These are phyloP conservation scores for Lepidium africanum DNA, from an alignment of 345 rosid species.

Conservation along the genomic window DNA sequence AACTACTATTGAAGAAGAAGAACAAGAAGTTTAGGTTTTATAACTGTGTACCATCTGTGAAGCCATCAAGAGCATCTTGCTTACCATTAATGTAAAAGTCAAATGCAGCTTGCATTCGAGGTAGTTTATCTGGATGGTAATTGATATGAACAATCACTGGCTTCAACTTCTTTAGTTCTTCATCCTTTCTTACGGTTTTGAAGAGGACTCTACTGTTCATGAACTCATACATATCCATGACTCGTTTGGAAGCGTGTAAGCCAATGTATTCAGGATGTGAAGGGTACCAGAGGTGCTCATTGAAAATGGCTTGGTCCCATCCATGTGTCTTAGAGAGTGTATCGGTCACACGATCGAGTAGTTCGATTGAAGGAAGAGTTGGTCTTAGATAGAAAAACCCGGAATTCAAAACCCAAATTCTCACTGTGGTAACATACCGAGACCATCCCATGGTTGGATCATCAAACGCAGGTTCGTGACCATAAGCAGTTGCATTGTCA, in stretches of 20 bases:
- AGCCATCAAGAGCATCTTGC: slow-evolving; percentile 66
- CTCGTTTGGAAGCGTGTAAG: slow-evolving; percentile 71
- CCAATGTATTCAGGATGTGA: slow-evolving; percentile 79
- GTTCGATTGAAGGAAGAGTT: slow-evolving; percentile 73
- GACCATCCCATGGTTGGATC: slow-evolving; percentile 84
- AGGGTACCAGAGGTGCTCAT: slow-evolving; percentile 78
- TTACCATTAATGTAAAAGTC: slow-evolving; percentile 68
- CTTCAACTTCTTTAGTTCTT: slow-evolving; percentile 52
- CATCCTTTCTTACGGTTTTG: slow-evolving; percentile 74
- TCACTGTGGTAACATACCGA: slow-evolving; percentile 73
- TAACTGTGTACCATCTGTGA: slow-evolving; percentile 47
- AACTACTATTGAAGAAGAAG: background rate
- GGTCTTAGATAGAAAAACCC: slow-evolving; percentile 87
- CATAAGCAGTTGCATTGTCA: slow-evolving; percentile 65
- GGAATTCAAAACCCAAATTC: slow-evolving; percentile 94
- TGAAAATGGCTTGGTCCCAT: slow-evolving; percentile 92
- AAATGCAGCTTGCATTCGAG: slow-evolving; percentile 67
- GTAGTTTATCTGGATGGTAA: slow-evolving; percentile 81
- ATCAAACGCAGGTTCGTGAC: slow-evolving; percentile 61
- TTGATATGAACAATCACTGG: slow-evolving; percentile 76
- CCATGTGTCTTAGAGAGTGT: slow-evolving; percentile 40
- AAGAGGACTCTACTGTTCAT: slow-evolving; percentile 92
- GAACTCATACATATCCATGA: slow-evolving; percentile 64
- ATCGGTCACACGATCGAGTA: slow-evolving; percentile 71
- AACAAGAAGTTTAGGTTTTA: background rate